Base-by-base conservation (phyloP, 192 early-diverging fungal genomes). In the Coemansia sp. region DNA sequence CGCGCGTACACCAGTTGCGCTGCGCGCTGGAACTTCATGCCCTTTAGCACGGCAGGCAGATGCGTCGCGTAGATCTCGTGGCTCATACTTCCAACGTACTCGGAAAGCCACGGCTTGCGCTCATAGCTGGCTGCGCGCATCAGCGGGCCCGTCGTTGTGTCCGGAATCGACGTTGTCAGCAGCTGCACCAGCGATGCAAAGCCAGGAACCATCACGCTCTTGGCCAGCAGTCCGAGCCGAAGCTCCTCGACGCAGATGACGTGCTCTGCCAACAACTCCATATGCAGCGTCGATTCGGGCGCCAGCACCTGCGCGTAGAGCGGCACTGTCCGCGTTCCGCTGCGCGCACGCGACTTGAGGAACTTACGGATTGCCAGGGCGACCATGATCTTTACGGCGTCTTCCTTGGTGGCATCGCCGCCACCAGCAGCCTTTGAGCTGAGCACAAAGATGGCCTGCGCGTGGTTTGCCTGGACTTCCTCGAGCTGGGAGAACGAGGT, bases 241-340 rank as follows among this genome's bases (percentile, higher is more conserved):
- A 90, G 81, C 73, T 92, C 89, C 53, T 91, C 90, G 20, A 91
- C 74, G 69, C 89, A 92, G 25, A 92, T 73, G 0, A 88, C 81
- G 34, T 86, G 84, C 62, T 89, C 86, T n/a, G 90, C 87, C 61
- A 91, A 58, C 46, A 81, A 83, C 71, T 90, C 84, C 73, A 92
- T 81, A 67, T 92, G 90, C 62, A 83, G 71, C 36, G 86, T 84
- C 57, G 90, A 90, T 23, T 88, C 84, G n/a, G 90, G 90, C 38
- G 89, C 58, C 54, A 88, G 64, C 20, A 90, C 85, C 61, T 91
- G 89, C 13, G 83, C 85, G 56, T 84, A 85, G 22, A 87, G 70
- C 10, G 73, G 70, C 46, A 87, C 70, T 9, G 65, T 33, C 0
- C 42, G 65, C 17, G 45, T 35, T 20, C 41, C 33, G 6, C 46